phyloP scores from a whole-genome alignment of 2,329 filamentous ascomycete species.

The Colletotrichum horii region DNA sequence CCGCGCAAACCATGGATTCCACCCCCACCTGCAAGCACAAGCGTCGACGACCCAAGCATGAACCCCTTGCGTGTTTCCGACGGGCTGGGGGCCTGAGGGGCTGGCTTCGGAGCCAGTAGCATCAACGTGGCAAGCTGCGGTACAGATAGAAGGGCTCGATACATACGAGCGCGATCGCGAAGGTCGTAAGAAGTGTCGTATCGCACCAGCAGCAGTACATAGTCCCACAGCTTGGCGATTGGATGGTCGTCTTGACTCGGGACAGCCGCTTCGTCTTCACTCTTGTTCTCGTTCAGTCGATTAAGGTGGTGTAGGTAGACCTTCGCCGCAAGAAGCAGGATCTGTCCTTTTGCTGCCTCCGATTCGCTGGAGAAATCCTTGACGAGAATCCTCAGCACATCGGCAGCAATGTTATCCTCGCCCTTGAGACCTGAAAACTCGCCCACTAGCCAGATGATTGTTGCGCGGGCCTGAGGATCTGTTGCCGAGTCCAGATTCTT shows the following conservation, averaged over 20 bases:
- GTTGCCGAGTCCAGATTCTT: slow-evolving; percentile 90
- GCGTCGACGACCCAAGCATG: slow-evolving; percentile 81
- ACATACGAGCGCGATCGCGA: slow-evolving; percentile 87
- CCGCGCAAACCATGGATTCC: slow-evolving; percentile 77
- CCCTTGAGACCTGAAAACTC: slow-evolving; percentile 85
- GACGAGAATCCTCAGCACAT: slow-evolving; percentile 86
- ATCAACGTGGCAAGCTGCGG: slow-evolving; percentile 90
- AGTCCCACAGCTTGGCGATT: slow-evolving; percentile 81
- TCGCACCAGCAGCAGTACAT: slow-evolving; percentile 81
- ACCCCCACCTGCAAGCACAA: slow-evolving; percentile 80
- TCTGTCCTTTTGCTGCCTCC: slow-evolving; percentile 87
- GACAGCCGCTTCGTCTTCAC: slow-evolving; percentile 34
- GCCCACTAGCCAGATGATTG: slow-evolving; percentile 96
- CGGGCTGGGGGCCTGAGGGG: slow-evolving; percentile 87
- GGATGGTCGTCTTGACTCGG: slow-evolving; percentile 63
- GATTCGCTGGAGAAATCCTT: slow-evolving; percentile 85
- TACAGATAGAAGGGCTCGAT: slow-evolving; percentile 80
- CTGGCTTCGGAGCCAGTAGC: slow-evolving; percentile 91
- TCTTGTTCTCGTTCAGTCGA: slow-evolving; percentile 53
- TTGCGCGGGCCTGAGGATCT: slow-evolving; percentile 87
- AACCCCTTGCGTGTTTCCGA: slow-evolving; percentile 83
- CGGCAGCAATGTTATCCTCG: slow-evolving; percentile 89
- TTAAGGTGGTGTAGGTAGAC: slow-evolving; percentile 92
- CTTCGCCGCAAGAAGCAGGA: slow-evolving; percentile 92
- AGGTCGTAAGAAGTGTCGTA: slow-evolving; percentile 97